Evolutionary conservation across 495 filamentous ascomycete genomes (phyloP), one percentile per base, ranked within the genome.

Genomic region (Parmelia sp.): DNA sequence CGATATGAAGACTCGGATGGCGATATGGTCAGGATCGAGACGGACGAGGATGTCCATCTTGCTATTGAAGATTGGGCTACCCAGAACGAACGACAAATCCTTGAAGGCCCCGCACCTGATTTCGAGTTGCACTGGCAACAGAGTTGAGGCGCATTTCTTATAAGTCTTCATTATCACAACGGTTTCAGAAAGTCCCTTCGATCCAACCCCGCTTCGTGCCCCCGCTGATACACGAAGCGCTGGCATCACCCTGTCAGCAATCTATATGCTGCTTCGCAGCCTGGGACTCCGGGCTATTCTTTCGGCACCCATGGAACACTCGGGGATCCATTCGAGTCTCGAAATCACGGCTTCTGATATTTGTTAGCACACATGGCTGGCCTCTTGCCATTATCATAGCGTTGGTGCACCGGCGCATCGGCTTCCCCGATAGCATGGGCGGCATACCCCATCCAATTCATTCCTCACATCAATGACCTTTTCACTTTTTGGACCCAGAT

Each of bases 1-100:
- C 89, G 90, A 63, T 98, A 97, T 74, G 82, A 86, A 57, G 95
- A 98, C 71, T 92, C 96, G 64, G 91, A 96, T 67, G 89, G 89
- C 15, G 95, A 97, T 71, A 92, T 86, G 70, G 90, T 98, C 53
- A 92, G 85, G 23, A 97, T 98, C 67, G 86, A 92, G 71, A 90
- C 88, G 61, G 93, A 98, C 68, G 94, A 98, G 68, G 94, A 96
- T 63, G 93, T 98, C 29, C 89, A 91, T 68, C 88, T 90, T 55
- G 94, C 94, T 23, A 97, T 97, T 71, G 86, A 92, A 75, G 91
- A 92, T 67, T 96, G 91, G 88, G 85, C 88, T 60, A 90, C 94
- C 66, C 83, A 87, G 65, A 82, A 88, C 66, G 82, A 81, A 25
- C 83, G 84, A 25, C 81, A 82, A 72, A 83, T 85, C 64, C 79